phyloP scores from a whole-genome alignment of 2,329 filamentous ascomycete genomes.

The Aureobasidium uvarum region DNA sequence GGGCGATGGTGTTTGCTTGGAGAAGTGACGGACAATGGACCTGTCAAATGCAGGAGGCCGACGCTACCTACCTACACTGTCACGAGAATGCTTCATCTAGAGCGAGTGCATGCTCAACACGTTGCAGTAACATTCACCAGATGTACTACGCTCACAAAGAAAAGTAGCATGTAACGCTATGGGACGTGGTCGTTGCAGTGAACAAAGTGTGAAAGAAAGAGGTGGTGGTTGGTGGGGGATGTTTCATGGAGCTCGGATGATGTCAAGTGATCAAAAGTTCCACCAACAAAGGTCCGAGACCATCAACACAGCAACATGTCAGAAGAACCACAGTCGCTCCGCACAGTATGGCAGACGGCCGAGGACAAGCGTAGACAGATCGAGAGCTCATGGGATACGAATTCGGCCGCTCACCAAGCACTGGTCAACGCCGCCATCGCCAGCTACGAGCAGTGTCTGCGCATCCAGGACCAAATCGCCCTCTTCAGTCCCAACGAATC shows the following conservation, averaged over 20 bases:
- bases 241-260: not conserved
- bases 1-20: not conserved
- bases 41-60: slow-evolving; percentile 14
- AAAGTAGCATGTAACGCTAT: not conserved
- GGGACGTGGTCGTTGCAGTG: not conserved
- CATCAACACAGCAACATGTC: slow-evolving; percentile 35
- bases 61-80: not conserved
- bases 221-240: not conserved
- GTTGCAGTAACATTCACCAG: not conserved
- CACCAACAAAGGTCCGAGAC: not conserved
- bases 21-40: not conserved
- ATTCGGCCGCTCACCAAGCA: slow-evolving; percentile 64
- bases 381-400: slow-evolving; percentile 63
- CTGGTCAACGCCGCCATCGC: slow-evolving; percentile 65
- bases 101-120: not conserved
- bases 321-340: slow-evolving; percentile 55
- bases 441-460: slow-evolving; percentile 70
- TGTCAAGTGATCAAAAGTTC: not conserved
- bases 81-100: not conserved
- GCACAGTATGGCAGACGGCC: slow-evolving; percentile 55
- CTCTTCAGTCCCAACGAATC: slow-evolving; percentile 91
- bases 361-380: slow-evolving; percentile 57
- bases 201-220: not conserved
- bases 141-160: not conserved
- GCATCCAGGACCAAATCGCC: slow-evolving; percentile 66